Conservation (phyloP, 2,329 filamentous ascomycete species). For the Fusarium sp. region DNA sequence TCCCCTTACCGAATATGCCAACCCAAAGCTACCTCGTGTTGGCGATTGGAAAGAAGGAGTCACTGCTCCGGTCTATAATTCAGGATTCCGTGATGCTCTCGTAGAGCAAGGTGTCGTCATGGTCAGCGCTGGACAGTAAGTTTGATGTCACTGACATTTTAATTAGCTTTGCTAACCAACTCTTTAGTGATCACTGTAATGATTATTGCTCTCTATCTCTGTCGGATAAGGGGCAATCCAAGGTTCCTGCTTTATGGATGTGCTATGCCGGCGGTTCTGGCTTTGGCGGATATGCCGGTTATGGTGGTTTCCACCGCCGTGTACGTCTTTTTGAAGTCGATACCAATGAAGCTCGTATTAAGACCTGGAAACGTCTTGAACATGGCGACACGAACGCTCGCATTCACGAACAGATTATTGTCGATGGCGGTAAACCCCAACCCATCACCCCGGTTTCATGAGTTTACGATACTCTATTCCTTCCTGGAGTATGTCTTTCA, state of each 20-base stretch:
- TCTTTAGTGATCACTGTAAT: slow-evolving; percentile 85
- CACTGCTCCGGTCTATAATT: slow-evolving; percentile 89
- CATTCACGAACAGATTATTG: slow-evolving; percentile 73
- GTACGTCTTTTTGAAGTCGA: slow-evolving; percentile 93
- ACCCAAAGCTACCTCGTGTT: slow-evolving; percentile 65
- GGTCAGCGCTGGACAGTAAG: slow-evolving; percentile 91
- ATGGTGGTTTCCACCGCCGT: slow-evolving; percentile 84
- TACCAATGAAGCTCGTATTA: slow-evolving; percentile 87
- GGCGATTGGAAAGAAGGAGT: slow-evolving; percentile 85
- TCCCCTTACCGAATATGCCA: slow-evolving; percentile 87
- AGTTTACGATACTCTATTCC: slow-evolving; percentile 22
- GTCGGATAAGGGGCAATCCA: slow-evolving; percentile 54
- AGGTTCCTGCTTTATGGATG: slow-evolving; percentile 89
- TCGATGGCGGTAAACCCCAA: slow-evolving; percentile 66
- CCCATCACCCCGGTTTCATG: slow-evolving; percentile 24
- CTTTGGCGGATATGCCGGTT: slow-evolving; percentile 95
- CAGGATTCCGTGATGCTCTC: slow-evolving; percentile 90
- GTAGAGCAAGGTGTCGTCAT: slow-evolving; percentile 86
- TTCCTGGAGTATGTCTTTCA: not conserved
- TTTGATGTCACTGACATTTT: slow-evolving; percentile 35
- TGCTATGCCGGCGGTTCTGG: slow-evolving; percentile 94
- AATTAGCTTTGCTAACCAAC: slow-evolving; percentile 39
- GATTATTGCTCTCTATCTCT: slow-evolving; percentile 87
- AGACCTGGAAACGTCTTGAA: slow-evolving; percentile 92
- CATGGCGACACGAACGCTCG: slow-evolving; percentile 64